Conservation (phyloP, 1,139 yeast genomes). For the Kodamaea plutei region DNA sequence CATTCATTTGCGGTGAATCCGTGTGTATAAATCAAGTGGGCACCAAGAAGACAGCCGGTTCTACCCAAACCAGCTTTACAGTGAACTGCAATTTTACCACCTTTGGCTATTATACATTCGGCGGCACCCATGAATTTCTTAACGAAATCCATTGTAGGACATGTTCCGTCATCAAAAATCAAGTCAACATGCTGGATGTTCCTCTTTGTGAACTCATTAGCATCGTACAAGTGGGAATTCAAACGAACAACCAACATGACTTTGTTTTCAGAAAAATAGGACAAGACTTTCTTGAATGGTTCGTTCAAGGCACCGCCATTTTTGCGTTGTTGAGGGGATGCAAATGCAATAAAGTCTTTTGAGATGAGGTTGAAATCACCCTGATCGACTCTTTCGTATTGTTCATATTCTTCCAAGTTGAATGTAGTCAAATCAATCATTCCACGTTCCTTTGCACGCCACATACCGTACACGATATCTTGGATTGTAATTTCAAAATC, state of each 20-base stretch:
- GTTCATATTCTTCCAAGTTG: constrained; percentile 89
- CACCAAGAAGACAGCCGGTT: constrained; percentile 96
- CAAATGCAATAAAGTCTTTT: constrained; percentile 94
- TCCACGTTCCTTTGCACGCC: constrained; percentile 97
- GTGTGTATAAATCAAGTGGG: constrained; percentile 90
- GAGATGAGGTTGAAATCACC: constrained; percentile 93
- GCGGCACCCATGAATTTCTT: constrained; percentile 93
- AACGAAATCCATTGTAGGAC: constrained; percentile 91
- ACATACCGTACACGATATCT: constrained; percentile 90
- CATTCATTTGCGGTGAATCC: constrained; percentile 97
- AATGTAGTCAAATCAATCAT: constrained; percentile 84
- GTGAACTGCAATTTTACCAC: constrained; percentile 95
- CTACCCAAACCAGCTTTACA: constrained; percentile 98
- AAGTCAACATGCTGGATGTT: constrained; percentile 89
- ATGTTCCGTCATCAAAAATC: constrained; percentile 97
- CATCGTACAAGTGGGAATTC: constrained; percentile 86
- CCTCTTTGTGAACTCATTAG: constrained; percentile 72
- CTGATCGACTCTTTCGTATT: constrained; percentile 91
- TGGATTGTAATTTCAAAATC: constrained; percentile 92
- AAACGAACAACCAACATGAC: constrained; percentile 89
- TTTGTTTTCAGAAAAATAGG: constrained; percentile 64
- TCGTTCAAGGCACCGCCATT: constrained; percentile 51
- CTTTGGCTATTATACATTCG: constrained; percentile 75
- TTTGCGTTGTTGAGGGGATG: constrained; percentile 82
- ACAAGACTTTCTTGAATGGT: constrained; percentile 76